Evolutionary conservation across 345 rosid genomes (phyloP).

Genomic region (Melaleuca alternifolia): DNA sequence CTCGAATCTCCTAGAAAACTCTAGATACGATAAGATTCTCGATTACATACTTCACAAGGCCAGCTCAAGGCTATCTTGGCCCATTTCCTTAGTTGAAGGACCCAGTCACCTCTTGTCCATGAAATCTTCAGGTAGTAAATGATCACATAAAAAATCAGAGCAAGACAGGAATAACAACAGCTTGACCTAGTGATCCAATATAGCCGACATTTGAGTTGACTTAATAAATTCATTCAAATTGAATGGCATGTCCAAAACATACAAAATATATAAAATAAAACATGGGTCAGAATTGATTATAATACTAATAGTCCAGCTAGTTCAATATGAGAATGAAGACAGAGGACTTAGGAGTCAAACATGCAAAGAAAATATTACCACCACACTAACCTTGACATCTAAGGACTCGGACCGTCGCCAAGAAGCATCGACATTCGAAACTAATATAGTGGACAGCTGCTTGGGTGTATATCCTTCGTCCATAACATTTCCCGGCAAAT

Average conservation of each 20-base stretch:
- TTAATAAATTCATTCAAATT: neutral
- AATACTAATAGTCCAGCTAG: neutral
- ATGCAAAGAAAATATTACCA: neutral
- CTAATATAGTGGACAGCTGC: conserved; percentile 54
- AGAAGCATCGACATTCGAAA: conserved; percentile 60
- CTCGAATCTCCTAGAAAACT: neutral
- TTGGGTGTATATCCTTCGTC: conserved; percentile 61
- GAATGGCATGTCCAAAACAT: neutral
- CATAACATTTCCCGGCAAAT: conserved; percentile 75
- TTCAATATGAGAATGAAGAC: neutral
- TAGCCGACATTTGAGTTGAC: neutral
- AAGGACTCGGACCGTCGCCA: conserved; percentile 67
- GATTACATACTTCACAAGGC: neutral
- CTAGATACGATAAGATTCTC: neutral
- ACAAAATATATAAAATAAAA: neutral
- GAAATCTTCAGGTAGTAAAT: neutral
- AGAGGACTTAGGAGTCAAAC: neutral
- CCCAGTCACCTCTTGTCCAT: neutral
- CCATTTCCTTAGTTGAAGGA: neutral
- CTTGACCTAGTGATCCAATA: neutral
- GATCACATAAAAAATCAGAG: neutral
- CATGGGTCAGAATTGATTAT: neutral
- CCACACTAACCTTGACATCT: conserved; percentile 66
- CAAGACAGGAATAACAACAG: neutral
- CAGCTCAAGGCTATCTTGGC: neutral